These are phyloP conservation scores for Nigrograna mackinnonii DNA, from an alignment of 2,329 filamentous ascomycete genomes.

Conservation along the genomic window DNA sequence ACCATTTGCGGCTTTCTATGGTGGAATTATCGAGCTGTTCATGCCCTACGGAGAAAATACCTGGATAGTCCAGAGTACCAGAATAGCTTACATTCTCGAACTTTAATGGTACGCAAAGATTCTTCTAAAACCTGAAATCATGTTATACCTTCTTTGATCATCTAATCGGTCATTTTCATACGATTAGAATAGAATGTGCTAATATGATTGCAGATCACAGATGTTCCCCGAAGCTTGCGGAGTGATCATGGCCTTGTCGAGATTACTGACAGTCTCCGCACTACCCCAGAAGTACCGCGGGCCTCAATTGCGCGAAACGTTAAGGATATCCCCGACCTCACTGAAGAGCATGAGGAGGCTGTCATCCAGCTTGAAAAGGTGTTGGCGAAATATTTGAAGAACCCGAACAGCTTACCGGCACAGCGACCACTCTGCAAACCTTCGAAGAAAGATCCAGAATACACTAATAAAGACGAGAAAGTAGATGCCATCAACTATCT, in stretches of 20 bases:
- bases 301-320: slow-evolving; percentile 89
- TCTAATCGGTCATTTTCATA: too few species aligned
- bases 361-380: slow-evolving; percentile 83
- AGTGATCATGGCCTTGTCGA: slow-evolving; percentile 86
- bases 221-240: slow-evolving; percentile 76
- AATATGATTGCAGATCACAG: slow-evolving; percentile 71
- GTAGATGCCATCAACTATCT: slow-evolving; percentile 95
- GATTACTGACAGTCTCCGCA: slow-evolving; percentile 79
- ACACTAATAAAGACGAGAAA: slow-evolving; percentile 69
- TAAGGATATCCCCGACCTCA: slow-evolving; percentile 82
- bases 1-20: slow-evolving; percentile 81
- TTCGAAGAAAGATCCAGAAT: slow-evolving; percentile 72
- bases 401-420: slow-evolving; percentile 77
- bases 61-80: slow-evolving; percentile 89
- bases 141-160: too few species aligned
- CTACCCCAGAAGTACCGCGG: slow-evolving; percentile 76
- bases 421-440: slow-evolving; percentile 78
- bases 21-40: slow-evolving; percentile 82
- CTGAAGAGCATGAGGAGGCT: slow-evolving; percentile 78
- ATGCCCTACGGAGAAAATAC: slow-evolving; percentile 72
- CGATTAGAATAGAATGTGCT: slow-evolving; percentile 2
- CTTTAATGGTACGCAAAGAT: too few species aligned
- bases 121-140: too few species aligned
- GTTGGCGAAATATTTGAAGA: slow-evolving; percentile 86
- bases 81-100: slow-evolving; percentile 76